Conservation (phyloP, 1,284 basidiomycete species). For the Rhodofomes roseus region DNA sequence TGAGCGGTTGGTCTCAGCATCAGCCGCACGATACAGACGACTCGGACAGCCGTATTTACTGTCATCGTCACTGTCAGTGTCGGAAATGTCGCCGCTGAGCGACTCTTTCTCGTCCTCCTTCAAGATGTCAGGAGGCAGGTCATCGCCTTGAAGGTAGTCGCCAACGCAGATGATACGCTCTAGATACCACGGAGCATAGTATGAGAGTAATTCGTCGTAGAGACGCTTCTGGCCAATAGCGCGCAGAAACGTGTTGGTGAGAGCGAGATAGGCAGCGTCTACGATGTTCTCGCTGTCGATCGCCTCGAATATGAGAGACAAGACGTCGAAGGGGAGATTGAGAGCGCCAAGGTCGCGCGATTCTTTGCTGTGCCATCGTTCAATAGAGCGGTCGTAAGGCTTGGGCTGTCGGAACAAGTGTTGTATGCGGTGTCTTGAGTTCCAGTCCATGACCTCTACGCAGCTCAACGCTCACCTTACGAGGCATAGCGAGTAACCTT, state of each 20-base stretch:
- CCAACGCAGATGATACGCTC: conserved; percentile 15
- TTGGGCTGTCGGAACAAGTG: neutral
- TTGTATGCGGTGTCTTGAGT: no score
- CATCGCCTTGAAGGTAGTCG: neutral
- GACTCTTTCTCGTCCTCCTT: conserved; percentile 3
- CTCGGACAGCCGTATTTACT: neutral
- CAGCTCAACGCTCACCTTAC: neutral
- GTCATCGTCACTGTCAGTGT: conserved; percentile 10
- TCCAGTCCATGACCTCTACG: neutral
- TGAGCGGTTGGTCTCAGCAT: neutral
- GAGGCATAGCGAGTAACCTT: neutral
- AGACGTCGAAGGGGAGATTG: neutral
- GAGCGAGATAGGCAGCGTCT: conserved; percentile 1
- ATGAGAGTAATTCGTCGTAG: neutral
- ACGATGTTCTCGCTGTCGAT: neutral
- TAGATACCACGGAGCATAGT: conserved; percentile 3
- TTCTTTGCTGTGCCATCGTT: neutral
- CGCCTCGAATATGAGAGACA: neutral
- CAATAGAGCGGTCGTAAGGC: neutral
- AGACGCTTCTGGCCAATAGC: conserved; percentile 1
- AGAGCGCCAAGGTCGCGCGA: neutral
- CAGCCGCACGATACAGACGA: neutral
- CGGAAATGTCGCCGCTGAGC: conserved; percentile 7
- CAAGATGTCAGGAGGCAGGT: conserved; percentile 11
- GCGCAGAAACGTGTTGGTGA: conserved; percentile 9